Evolutionary conservation across 805 yeast genomes (phyloP).

Genomic region (Cyberlindnera euphorbiae): DNA sequence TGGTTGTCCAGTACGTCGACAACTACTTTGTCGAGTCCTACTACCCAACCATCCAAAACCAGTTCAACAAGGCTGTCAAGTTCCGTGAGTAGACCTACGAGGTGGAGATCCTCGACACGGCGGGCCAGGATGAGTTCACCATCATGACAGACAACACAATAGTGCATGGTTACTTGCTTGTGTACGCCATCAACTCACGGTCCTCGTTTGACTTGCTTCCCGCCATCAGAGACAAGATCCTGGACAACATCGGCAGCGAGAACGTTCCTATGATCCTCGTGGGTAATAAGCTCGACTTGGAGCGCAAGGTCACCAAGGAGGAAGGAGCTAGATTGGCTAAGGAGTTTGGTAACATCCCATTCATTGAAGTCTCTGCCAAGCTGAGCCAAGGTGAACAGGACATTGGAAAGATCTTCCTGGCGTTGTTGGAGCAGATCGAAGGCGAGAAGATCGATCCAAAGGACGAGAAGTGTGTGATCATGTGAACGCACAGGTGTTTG

Average conservation of each 20-base stretch:
- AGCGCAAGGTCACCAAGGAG: conserved; percentile 54
- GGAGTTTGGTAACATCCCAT: conserved; percentile 56
- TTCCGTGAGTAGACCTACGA: conserved; percentile 72
- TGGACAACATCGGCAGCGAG: conserved; percentile 62
- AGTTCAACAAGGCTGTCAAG: conserved; percentile 63
- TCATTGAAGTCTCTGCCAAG: conserved; percentile 81
- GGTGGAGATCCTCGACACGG: conserved; percentile 85
- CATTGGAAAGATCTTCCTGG: conserved; percentile 56
- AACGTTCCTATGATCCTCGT: conserved; percentile 74
- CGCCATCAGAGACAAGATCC: conserved; percentile 76
- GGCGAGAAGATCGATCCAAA: conserved; percentile 49
- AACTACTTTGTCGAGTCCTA: conserved; percentile 84
- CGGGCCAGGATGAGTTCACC: conserved; percentile 89
- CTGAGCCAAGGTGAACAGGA: conserved; percentile 75
- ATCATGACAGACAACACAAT: conserved; percentile 74
- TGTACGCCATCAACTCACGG: conserved; percentile 76
- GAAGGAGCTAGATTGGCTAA: conserved; percentile 63
- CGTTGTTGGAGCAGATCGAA: conserved; percentile 58
- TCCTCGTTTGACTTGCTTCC: conserved; percentile 73
- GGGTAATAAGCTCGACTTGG: conserved; percentile 72
- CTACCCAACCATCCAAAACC: conserved; percentile 89
- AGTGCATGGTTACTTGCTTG: conserved; percentile 77
- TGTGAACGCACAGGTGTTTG: conserved; percentile 25
- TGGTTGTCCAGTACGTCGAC: conserved; percentile 81
- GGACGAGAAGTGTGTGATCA: conserved; percentile 46